Conservation (phyloP, 495 filamentous ascomycete genomes). For the Lasiosphaeris hirsuta region DNA sequence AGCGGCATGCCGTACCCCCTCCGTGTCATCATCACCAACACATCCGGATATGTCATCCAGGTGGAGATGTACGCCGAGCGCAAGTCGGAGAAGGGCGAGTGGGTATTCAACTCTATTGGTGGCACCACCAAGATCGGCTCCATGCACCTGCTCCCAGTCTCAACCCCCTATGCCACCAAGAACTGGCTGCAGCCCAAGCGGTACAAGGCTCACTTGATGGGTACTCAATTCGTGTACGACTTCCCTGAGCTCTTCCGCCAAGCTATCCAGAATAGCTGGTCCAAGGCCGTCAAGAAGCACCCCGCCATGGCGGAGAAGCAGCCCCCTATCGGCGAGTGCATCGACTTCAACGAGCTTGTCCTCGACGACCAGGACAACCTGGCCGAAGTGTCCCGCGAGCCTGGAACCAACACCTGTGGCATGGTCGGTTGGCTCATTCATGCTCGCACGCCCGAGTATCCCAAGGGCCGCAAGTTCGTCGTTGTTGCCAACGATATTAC, state of each 20-base stretch:
- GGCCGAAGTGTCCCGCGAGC: conserved; percentile 87
- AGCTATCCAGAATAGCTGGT: conserved; percentile 95
- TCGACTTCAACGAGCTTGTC: conserved; percentile 91
- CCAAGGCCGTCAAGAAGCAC: conserved; percentile 64
- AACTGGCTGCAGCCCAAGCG: conserved; percentile 98
- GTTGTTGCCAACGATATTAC: conserved; percentile 99
- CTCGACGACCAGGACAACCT: conserved; percentile 91
- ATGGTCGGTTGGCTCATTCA: conserved; percentile 99
- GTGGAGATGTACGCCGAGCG: conserved; percentile 96
- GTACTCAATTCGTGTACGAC: conserved; percentile 98
- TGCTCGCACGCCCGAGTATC: conserved; percentile 97
- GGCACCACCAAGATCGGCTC: conserved; percentile 90
- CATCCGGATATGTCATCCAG: conserved; percentile 97
- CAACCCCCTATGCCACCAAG: conserved; percentile 93
- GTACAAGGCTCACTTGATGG: conserved; percentile 99
- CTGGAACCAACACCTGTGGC: conserved; percentile 90
- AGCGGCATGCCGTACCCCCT: conserved; percentile 88
- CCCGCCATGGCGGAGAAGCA: conserved; percentile 72
- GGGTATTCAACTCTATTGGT: conserved; percentile 97
- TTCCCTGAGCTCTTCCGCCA: conserved; percentile 99
- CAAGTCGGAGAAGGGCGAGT: conserved; percentile 94
- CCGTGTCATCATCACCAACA: conserved; percentile 96
- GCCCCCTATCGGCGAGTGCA: conserved; percentile 83
- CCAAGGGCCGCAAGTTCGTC: conserved; percentile 84
- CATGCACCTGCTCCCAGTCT: conserved; percentile 89